Base-by-base conservation (phyloP, 805 yeast genomes). In the Zygotorulaspora chibaensis region DNA sequence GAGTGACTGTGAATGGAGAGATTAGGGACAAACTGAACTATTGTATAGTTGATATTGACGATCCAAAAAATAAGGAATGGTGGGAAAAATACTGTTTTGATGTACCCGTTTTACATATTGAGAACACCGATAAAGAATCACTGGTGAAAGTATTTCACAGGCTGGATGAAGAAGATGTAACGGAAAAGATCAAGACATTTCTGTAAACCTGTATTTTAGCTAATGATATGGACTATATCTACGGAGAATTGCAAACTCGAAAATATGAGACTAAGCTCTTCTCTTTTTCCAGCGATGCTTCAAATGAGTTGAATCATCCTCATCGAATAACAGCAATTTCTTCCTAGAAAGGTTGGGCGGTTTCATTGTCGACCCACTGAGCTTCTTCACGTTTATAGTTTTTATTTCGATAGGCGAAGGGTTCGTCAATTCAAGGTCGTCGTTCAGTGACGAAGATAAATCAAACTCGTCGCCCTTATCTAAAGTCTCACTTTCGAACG, bases 21-120 rank as follows among this genome's bases (percentile, higher is more conserved):
- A 48, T 59, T 15, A 50, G 55, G 29, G 54, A 59, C 3, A 56
- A 59, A 12, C 53, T 74, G 2, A 53, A 66, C 7, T 59, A 79
- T 42, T 61, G 66, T 2, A 65, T 70, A 10, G 66, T 82, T 3
- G 86, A 85, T 58, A 84, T 85, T 27, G 76, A 76, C 61, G 68
- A 72, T 23, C 79, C 80, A 0, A 74, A 75, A 43, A 81, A 84
- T 56, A 68, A 75, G 39, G 68, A 72, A 39, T 84, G 87, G 82
- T 83, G 81, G 73, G 86, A 83, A 42, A 71, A 73, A 49, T 85
- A 84, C 54, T 79, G 89, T 54, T 84, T 80, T 59, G 95, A 85
- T 58, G 83, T 85, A 5, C 95, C 95, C 0, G 95, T 85, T 0
- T 58, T 85, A 35, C 90, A 85, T 59, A 70, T 85, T 8, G 82